Base-by-base conservation (phyloP, 78 protist genomes). In the Capsaspora owczarzaki region DNA sequence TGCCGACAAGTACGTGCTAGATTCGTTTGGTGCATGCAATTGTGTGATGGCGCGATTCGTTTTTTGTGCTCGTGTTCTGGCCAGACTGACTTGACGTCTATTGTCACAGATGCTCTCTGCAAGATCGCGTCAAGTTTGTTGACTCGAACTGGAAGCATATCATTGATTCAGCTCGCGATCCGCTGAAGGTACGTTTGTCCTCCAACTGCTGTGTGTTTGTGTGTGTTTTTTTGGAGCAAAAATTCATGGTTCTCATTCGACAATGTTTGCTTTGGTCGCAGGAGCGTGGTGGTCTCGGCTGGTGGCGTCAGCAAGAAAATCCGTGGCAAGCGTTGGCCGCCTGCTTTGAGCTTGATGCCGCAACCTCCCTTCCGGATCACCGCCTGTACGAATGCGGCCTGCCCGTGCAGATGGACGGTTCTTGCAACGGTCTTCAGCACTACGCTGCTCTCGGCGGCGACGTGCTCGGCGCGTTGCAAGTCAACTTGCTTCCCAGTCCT, bases 381-480 rank as follows among this genome's bases (percentile, higher is more conserved):
- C 41, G 2, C 0, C 29, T 3, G 1, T 92, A 60, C 72, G 29
- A 5, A 38, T 85, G 88, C 22, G 42, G 70, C 38, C 76, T 92
- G n/a, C 97, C 95, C 27, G 86, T 93, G 33, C 96, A 93, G 78
- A 91, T 63, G 53, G 97, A 92, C 74, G 97, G 97, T 31, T 71
- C 90, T 0, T 95, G 96, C 76, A 93, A 95, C 44, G 97, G 97
- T 35, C 76, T 95, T 76, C 97, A 96, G 89, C 98, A 96, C 82
- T 96, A 96, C 83, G 96, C 97, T 20, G 97, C 98, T 40, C 79
- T 95, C 41, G 96, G 95, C 16, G 91, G 95, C 41, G 98, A 95
- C 60, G 76, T 38, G 42, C 1, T 22, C 6, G 97, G 97, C 60
- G 98, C 89, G 2, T 3, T 8, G 60, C 86, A 81, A 53, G 97